Percentiles rank a stretch among this genome's conserved stretches.
phyloP scores from a whole-genome alignment of 1,284 basidiomycete species.

The Ganoderma resinaceum region DNA sequence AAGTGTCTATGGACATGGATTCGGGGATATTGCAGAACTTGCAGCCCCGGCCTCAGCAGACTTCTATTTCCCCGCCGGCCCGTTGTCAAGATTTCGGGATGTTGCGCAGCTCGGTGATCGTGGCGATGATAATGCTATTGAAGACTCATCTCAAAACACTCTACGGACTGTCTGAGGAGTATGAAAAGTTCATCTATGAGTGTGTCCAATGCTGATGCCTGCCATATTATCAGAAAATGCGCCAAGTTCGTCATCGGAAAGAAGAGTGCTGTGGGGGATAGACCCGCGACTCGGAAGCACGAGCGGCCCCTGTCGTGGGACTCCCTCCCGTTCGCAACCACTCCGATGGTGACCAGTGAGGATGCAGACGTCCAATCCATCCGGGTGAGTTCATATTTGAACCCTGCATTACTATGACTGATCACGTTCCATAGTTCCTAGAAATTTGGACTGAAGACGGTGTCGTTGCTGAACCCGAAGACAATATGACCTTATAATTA shows the following conservation, averaged over 20 bases:
- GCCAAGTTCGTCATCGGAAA: conserved; percentile 85
- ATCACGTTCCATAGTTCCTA: conserved; percentile 60
- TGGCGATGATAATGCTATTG: conserved; percentile 83
- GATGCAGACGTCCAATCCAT: conserved; percentile 65
- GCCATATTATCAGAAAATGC: conserved; percentile 72
- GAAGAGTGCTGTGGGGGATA: conserved; percentile 87
- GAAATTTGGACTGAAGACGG: conserved; percentile 85
- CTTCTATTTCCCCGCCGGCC: conserved; percentile 17
- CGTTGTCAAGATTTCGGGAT: conserved; percentile 48
- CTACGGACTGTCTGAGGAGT: conserved; percentile 91
- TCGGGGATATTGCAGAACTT: conserved; percentile 5
- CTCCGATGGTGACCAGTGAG: conserved; percentile 61
- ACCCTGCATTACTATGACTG: conserved; percentile 10
- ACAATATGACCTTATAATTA: conserved; percentile 38
- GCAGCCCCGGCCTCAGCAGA: conserved; percentile 13
- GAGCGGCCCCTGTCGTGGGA: conserved; percentile 74
- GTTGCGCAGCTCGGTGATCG: conserved; percentile 73
- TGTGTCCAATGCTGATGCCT: neutral
- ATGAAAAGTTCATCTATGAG: conserved; percentile 37
- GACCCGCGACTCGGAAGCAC: conserved; percentile 70
- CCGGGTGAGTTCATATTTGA: conserved; percentile 51
- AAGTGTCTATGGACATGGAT: conserved; percentile 20
- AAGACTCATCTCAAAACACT: conserved; percentile 83
- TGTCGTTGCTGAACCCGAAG: conserved; percentile 73
- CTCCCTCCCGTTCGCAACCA: conserved; percentile 69